Evolutionary conservation across 2,329 filamentous ascomycete species (phyloP).

Genomic region (Xenosphaeropsis pyriputrescens): DNA sequence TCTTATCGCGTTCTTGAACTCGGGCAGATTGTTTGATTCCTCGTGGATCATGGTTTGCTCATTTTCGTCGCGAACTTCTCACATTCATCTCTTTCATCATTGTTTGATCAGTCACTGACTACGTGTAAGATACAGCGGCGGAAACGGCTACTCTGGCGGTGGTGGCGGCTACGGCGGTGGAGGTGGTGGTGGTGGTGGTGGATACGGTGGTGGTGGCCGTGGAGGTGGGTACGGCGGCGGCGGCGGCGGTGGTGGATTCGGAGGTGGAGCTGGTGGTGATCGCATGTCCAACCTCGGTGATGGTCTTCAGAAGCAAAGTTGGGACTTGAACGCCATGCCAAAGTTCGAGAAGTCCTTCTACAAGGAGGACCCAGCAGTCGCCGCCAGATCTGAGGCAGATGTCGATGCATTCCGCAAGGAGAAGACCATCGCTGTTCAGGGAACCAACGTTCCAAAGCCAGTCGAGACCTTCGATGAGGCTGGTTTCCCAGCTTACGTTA

Average conservation of each 20-base stretch:
- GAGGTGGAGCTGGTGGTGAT: constrained; percentile 63
- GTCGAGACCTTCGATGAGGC: constrained; percentile 97
- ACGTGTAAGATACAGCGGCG: constrained; percentile 10
- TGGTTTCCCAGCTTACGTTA: constrained; percentile 90
- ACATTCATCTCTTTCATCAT: not conserved
- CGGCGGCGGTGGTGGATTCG: constrained; percentile 22
- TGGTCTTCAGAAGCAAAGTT: constrained; percentile 74
- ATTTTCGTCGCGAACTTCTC: too few relatives aligned
- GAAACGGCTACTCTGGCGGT: constrained; percentile 16
- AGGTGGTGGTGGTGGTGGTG: constrained; percentile 20
- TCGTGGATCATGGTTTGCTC: too few relatives aligned
- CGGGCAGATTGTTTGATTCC: too few relatives aligned
- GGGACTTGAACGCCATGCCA: constrained; percentile 66
- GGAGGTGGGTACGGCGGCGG: constrained; percentile 12
- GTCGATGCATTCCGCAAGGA: constrained; percentile 80
- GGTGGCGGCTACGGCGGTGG: constrained; percentile 8
- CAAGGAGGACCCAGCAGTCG: constrained; percentile 79
- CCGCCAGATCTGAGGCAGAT: constrained; percentile 58
- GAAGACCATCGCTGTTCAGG: constrained; percentile 72
- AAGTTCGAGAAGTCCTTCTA: constrained; percentile 99
- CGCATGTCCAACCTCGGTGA: constrained; percentile 87
- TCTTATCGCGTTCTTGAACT: too few relatives aligned
- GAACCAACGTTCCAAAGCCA: constrained; percentile 73
- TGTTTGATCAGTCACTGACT: constrained; percentile 20
- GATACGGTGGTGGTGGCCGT: constrained; percentile 22